Conservation (phyloP, 192 early-diverging fungal species). For the Coemansia sp. region DNA sequence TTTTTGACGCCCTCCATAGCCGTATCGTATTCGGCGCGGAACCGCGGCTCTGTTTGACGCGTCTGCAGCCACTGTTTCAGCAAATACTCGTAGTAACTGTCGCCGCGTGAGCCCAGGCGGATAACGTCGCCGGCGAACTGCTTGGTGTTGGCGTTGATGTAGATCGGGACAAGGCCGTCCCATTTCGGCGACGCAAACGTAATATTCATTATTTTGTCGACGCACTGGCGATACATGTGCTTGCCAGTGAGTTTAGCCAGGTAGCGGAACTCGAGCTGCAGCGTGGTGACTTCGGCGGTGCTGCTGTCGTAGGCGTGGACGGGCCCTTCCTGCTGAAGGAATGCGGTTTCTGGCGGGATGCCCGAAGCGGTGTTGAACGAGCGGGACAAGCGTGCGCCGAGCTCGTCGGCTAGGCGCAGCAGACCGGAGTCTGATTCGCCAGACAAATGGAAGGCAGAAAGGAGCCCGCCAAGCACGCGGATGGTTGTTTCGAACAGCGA, state of each 20-base stretch:
- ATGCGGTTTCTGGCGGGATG: conserved; percentile 43
- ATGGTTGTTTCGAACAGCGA: conserved; percentile 88
- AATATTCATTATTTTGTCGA: conserved; percentile 61
- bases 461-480: conserved; percentile 79
- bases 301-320: conserved; percentile 27
- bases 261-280: conserved; percentile 91
- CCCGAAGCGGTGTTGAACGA: conserved; percentile 59
- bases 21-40: conserved; percentile 69
- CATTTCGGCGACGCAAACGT: conserved; percentile 28
- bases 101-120: conserved; percentile 60
- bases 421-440: conserved; percentile 60
- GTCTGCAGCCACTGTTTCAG: conserved; percentile 92
- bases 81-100: conserved; percentile 96
- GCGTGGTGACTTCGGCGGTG: conserved; percentile 74
- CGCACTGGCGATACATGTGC: conserved; percentile 69
- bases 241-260: conserved; percentile 76
- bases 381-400: conserved; percentile 69
- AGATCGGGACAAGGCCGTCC: conserved; percentile 77
- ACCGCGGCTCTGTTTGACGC: conserved; percentile 62
- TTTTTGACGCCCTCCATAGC: conserved; percentile 53
- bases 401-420: conserved; percentile 70
- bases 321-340: conserved; percentile 24
- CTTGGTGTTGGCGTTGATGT: conserved; percentile 31
- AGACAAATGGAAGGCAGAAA: conserved; percentile 73
- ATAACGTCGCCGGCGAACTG: conserved; percentile 22